Base-by-base conservation (phyloP, 257 asterid genomes). In the Marsdenia floribunda region DNA sequence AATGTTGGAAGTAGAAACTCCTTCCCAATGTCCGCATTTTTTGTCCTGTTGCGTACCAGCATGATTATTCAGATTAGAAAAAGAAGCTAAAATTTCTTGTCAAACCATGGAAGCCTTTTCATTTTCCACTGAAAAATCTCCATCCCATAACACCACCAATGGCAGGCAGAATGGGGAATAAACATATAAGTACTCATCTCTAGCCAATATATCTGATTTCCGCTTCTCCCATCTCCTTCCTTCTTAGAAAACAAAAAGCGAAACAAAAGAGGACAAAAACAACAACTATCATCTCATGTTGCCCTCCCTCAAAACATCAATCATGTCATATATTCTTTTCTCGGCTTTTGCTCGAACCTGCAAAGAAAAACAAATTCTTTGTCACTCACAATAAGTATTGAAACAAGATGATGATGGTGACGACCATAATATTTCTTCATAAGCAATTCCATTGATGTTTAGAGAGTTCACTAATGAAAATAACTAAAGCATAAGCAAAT, bases 221-320 rank as follows among this genome's bases (percentile, higher is more conserved):
- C 16, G 4, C 54, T 49, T 15, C 54, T 26, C n/a, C n/a, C 68
- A 5, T 8, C 60, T 22, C 24, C 60, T 3, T 22, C 60, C 24
- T n/a, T n/a, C 58, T 1, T 2, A 15, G 19, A 21, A 19, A 61
- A 11, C 16, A 61, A 61, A 29, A 26, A 15, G 42, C 9, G 1
- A 35, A 3, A 33, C 6, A 33, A 44, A 14, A 4, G 19, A 29
- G 7, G 16, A 10, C 22, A 24, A 58, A 18, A n/a, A 58, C 40
- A 35, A 52, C 58, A 44, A 18, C 29, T 65, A 38, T 81, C 77
- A 94, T 82, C 96, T 82, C 99, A 92, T 92, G 79, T 86, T 92
- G 67, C 99, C 99, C 88, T 90, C 97, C 1, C 92, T 92, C 76
- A 92, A 87, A 66, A 94, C 97, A 58, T 94, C 99, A 3, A 92